Evolutionary conservation across 1,284 basidiomycete species (phyloP).

Genomic region (Apiotrichum gamsii): DNA sequence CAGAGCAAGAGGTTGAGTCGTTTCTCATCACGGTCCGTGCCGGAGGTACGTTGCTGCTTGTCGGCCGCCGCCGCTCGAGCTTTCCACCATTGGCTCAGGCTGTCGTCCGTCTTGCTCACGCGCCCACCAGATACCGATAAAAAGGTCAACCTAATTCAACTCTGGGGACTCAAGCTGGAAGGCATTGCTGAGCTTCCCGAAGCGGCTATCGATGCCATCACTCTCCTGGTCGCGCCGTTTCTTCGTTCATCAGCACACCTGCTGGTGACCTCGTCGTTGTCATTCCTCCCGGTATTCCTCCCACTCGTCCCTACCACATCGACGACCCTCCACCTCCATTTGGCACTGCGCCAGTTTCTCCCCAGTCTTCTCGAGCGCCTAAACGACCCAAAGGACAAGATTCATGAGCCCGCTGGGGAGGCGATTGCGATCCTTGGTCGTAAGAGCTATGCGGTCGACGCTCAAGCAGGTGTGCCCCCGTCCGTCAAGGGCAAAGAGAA

Average conservation of each 20-base stretch:
- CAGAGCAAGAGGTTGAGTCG: constrained; percentile 32
- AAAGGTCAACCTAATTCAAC: constrained; percentile 43
- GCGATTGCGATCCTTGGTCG: constrained; percentile 29
- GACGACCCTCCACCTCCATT: constrained; percentile 18
- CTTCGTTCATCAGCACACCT: constrained; percentile 36
- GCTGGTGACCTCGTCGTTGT: constrained; percentile 32
- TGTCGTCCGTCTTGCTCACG: neutral
- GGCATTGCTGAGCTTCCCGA: constrained; percentile 28
- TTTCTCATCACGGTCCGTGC: constrained; percentile 32
- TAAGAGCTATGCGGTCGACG: constrained; percentile 27
- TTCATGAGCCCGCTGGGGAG: constrained; percentile 28
- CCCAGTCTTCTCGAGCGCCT: constrained; percentile 38
- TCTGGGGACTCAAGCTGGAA: constrained; percentile 41
- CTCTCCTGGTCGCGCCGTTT: constrained; percentile 29
- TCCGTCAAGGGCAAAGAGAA: constrained; percentile 58
- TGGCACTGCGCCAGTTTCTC: constrained; percentile 31
- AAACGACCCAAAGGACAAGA: constrained; percentile 43
- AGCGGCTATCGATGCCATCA: constrained; percentile 36
- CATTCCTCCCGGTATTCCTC: constrained; percentile 40
- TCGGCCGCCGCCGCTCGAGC: neutral
- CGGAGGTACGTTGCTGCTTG: constrained; percentile 28
- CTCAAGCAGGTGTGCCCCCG: neutral
- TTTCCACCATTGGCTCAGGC: neutral
- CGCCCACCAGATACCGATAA: constrained; percentile 34
- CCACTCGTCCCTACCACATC: constrained; percentile 25